Conservation (phyloP, 1,284 basidiomycete species). For the Mycosarcoma mackinlayi region DNA sequence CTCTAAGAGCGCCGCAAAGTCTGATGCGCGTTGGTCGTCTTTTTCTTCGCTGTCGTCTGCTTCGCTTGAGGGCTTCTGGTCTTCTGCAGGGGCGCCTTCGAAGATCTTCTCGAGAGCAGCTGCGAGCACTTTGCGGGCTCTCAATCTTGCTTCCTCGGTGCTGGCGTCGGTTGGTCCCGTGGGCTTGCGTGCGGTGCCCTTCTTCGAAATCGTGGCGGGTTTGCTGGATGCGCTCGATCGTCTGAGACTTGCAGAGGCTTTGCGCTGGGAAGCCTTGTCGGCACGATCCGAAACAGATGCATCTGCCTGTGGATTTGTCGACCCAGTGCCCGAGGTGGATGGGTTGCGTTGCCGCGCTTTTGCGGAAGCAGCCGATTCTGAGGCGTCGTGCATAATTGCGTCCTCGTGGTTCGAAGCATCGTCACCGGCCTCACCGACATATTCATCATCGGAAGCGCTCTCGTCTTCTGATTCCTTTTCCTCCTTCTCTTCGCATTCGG, state of each 20-base stretch:
- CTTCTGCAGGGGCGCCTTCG: background rate
- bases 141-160: constrained; percentile 39
- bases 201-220: constrained; percentile 10
- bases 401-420: constrained; percentile 27
- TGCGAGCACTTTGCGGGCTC: constrained; percentile 34
- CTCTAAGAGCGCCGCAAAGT: constrained; percentile 48
- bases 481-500: constrained; percentile 18
- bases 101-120: constrained; percentile 35
- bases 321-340: background rate
- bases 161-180: constrained; percentile 35
- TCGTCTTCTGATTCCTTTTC: constrained; percentile 12
- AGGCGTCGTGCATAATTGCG: constrained; percentile 9
- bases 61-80: background rate
- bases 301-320: background rate
- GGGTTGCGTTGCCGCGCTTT: constrained; percentile 7
- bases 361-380: background rate
- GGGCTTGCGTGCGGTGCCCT: constrained; percentile 17
- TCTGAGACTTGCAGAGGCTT: constrained; percentile 13
- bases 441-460: constrained; percentile 30
- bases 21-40: constrained; percentile 15
- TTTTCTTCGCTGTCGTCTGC: constrained; percentile 9
- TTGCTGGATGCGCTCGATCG: constrained; percentile 28
- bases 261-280: constrained; percentile 2
- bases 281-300: background rate
- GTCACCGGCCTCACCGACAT: constrained; percentile 16